Percentiles rank a stretch among this genome's conserved stretches.
Conservation (phyloP, 2,329 filamentous ascomycete genomes). For the Cryphonectria carpinicola region DNA sequence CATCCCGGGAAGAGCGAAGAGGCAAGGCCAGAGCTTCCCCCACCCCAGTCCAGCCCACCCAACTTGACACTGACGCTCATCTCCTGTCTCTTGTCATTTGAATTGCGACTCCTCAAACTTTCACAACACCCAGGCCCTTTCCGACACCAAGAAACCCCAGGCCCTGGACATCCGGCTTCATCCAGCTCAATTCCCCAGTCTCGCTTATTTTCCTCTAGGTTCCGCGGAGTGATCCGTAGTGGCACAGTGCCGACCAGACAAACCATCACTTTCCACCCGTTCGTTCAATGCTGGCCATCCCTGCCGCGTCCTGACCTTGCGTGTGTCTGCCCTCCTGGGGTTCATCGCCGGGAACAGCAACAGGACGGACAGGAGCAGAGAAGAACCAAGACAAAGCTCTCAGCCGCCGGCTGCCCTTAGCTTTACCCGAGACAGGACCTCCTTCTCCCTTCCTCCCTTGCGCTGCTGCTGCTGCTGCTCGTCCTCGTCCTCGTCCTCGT, state of each 20-base stretch:
- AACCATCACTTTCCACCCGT: not conserved
- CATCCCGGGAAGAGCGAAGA: conserved; percentile 29
- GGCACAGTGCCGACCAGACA: conserved; percentile 6
- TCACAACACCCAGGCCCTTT: not conserved
- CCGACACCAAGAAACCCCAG: conserved; percentile 1
- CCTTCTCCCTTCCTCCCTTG: conserved; percentile 2
- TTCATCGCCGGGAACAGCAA: conserved; percentile 24
- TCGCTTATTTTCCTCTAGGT: conserved; percentile 3
- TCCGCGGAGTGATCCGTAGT: conserved; percentile 2
- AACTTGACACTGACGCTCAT: conserved; percentile 25
- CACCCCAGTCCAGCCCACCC: conserved; percentile 17
- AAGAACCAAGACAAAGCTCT: conserved; percentile 3
- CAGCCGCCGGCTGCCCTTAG: conserved; percentile 6
- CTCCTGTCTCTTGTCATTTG: conserved; percentile 27
- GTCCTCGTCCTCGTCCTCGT: not conserved
- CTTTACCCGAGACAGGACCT: not conserved
- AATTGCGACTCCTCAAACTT: conserved; percentile 25
- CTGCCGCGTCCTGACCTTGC: conserved; percentile 1
- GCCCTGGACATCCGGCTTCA: conserved; percentile 15
- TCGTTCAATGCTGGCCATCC: not conserved
- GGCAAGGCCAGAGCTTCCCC: conserved; percentile 25
- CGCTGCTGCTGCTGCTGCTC: not conserved
- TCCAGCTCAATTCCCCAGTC: conserved; percentile 9
- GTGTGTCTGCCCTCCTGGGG: conserved; percentile 3
- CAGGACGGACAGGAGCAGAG: not conserved